phyloP scores from a whole-genome alignment of 2,329 filamentous ascomycete species.

The Lachnellula hyalina region DNA sequence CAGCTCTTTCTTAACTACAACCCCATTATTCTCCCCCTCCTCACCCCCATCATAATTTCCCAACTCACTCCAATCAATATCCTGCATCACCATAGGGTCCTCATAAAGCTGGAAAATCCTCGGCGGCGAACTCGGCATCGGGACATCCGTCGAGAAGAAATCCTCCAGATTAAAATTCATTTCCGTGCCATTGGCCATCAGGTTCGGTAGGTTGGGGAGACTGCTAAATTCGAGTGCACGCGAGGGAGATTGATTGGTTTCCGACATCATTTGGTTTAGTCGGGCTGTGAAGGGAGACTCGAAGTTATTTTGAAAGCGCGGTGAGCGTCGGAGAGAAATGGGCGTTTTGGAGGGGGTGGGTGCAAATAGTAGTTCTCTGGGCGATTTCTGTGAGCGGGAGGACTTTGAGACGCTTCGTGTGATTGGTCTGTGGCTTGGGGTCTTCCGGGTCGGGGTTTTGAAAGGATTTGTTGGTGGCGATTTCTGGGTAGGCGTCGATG shows the following conservation, averaged over 20 bases:
- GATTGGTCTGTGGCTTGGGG: conserved; percentile 29
- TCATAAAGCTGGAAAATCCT: conserved; percentile 32
- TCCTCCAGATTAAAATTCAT: conserved; percentile 33
- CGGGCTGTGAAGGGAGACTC: conserved; percentile 34
- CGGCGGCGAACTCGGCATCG: conserved; percentile 42
- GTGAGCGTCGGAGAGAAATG: conserved; percentile 22
- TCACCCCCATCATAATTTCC: conserved; percentile 11
- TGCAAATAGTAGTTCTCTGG: conserved; percentile 21
- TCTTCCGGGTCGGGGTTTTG: conserved; percentile 31
- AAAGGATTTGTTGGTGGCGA: conserved; percentile 24
- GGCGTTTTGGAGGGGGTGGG: conserved; percentile 28
- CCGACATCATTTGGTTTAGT: conserved; percentile 29
- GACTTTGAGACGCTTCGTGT: conserved; percentile 30
- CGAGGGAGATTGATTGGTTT: conserved; percentile 26
- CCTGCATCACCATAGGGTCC: conserved; percentile 21
- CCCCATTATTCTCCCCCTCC: not conserved
- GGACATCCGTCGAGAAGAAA: conserved; percentile 38
- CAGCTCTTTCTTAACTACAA: conserved; percentile 22
- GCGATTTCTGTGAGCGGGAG: conserved; percentile 25
- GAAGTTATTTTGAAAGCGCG: conserved; percentile 22
- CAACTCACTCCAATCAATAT: conserved; percentile 27
- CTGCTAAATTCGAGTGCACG: conserved; percentile 31
- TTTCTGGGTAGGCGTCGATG: conserved; percentile 26
- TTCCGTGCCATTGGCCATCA: conserved; percentile 13
- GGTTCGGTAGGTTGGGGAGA: conserved; percentile 28